Percentiles rank a stretch among this genome's conserved stretches.
Evolutionary conservation across 495 filamentous ascomycete genomes (phyloP).

Genomic region (Neurospora africana): DNA sequence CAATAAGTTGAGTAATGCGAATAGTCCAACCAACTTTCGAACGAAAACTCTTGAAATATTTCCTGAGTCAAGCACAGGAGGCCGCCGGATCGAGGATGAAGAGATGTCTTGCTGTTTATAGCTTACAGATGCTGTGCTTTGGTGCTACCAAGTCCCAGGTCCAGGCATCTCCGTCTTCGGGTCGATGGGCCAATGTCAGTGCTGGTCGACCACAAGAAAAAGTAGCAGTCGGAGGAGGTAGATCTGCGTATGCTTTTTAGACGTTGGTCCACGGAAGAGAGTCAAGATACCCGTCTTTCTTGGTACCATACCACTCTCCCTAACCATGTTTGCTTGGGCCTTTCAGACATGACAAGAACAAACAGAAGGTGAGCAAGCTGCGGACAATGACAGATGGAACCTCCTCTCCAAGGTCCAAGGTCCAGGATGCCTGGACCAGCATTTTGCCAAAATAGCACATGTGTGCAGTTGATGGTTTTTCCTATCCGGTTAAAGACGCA

Average conservation of each 20-base stretch:
- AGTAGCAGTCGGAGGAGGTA: not conserved
- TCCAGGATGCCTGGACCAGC: conserved; percentile 9
- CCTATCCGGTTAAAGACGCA: conserved; percentile 16
- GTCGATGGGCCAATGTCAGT: not conserved
- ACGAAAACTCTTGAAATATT: not conserved
- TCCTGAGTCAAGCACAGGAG: not conserved
- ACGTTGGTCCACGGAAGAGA: not conserved
- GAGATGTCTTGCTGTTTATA: not conserved
- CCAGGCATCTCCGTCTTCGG: not conserved
- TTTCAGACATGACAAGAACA: not conserved
- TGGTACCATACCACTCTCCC: not conserved
- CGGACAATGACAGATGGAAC: conserved; percentile 1
- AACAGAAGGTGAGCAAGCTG: not conserved
- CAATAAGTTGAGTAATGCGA: not conserved
- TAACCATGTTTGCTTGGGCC: conserved; percentile 1
- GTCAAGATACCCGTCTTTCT: not conserved
- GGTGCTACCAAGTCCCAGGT: not conserved
- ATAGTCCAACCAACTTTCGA: not conserved
- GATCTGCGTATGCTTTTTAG: not conserved
- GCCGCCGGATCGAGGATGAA: not conserved
- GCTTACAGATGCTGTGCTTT: not conserved
- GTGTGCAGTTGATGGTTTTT: conserved; percentile 14
- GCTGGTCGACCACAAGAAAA: not conserved
- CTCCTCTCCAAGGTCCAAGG: conserved; percentile 5
- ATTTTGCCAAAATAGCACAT: conserved; percentile 20